These are phyloP conservation scores for Wickerhamiella kazuoi DNA, from an alignment of 805 yeast species.

Conservation along the genomic window DNA sequence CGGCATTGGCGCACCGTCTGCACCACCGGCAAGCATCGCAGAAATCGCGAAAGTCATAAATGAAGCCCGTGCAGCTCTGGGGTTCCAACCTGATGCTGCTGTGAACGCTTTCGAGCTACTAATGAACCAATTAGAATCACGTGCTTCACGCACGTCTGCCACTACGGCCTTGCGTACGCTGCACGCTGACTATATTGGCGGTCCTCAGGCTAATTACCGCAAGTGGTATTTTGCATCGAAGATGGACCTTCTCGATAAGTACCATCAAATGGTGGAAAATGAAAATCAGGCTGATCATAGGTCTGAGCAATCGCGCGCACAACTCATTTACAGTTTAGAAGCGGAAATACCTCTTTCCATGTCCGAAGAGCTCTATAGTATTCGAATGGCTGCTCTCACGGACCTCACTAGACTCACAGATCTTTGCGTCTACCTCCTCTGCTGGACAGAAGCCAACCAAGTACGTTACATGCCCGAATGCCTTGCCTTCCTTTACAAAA, in stretches of 20 bases:
- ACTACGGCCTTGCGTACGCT: slow-evolving; percentile 36
- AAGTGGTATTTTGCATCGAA: slow-evolving; percentile 68
- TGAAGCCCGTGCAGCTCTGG: slow-evolving; percentile 37
- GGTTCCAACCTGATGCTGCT: slow-evolving; percentile 51
- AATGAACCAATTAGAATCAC: slow-evolving; percentile 44
- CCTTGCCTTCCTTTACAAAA: slow-evolving; percentile 64
- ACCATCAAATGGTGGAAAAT: slow-evolving; percentile 26
- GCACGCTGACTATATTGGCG: slow-evolving; percentile 65
- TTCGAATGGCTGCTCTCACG: slow-evolving; percentile 31
- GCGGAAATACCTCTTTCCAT: slow-evolving; percentile 29
- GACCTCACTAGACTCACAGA: slow-evolving; percentile 44
- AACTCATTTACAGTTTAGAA: neutral
- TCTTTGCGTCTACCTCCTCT: slow-evolving; percentile 46
- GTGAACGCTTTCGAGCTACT: slow-evolving; percentile 51
- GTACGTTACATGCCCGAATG: slow-evolving; percentile 81
- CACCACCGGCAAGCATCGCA: slow-evolving; percentile 12
- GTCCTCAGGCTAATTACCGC: slow-evolving; percentile 45
- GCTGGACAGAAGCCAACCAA: slow-evolving; percentile 88
- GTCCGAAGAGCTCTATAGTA: slow-evolving; percentile 31
- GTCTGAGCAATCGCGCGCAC: neutral
- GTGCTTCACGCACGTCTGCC: slow-evolving; percentile 49
- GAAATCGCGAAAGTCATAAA: slow-evolving; percentile 42
- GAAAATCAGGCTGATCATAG: neutral
- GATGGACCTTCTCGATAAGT: slow-evolving; percentile 39
- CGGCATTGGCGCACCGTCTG: neutral